Conservation (phyloP, 192 early-diverging fungal genomes). For the Backusella australiensis region DNA sequence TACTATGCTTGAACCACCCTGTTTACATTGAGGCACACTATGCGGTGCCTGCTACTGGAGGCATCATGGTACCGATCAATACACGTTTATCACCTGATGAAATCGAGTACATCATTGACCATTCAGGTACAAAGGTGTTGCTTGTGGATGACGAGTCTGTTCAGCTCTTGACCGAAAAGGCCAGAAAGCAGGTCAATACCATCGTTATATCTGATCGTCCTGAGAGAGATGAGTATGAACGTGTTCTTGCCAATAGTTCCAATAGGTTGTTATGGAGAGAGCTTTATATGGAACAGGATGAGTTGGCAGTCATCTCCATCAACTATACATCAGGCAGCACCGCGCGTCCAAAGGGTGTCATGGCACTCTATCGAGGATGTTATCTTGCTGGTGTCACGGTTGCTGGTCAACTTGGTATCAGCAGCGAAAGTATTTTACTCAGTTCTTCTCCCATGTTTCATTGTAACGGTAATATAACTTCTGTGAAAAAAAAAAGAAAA, state of each 20-base stretch:
- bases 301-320: slow-evolving; percentile 47
- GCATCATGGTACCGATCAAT: slow-evolving; percentile 57
- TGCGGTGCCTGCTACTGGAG: slow-evolving; percentile 56
- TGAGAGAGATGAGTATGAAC: slow-evolving; percentile 47
- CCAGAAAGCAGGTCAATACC: not conserved
- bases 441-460: slow-evolving; percentile 60
- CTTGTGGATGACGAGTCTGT: slow-evolving; percentile 46
- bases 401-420: slow-evolving; percentile 40
- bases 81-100: slow-evolving; percentile 49
- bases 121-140: slow-evolving; percentile 47
- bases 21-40: slow-evolving; percentile 59
- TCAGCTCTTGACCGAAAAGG: slow-evolving; percentile 24
- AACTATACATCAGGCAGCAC: slow-evolving; percentile 62
- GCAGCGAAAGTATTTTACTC: slow-evolving; percentile 43
- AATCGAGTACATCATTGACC: slow-evolving; percentile 54
- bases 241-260: slow-evolving; percentile 32
- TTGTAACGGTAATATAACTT: slow-evolving; percentile 34
- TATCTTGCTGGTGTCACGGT: slow-evolving; percentile 47
- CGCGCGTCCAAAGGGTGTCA: slow-evolving; percentile 56
- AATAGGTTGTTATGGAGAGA: slow-evolving; percentile 33
- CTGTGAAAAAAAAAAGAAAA: not conserved
- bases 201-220: slow-evolving; percentile 25
- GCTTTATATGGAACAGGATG: slow-evolving; percentile 44
- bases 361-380: slow-evolving; percentile 50
- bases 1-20: slow-evolving; percentile 55